Evolutionary conservation across 768 basidiomycete genomes (phyloP).

Genomic region (Udeniomyces megalosporus): DNA sequence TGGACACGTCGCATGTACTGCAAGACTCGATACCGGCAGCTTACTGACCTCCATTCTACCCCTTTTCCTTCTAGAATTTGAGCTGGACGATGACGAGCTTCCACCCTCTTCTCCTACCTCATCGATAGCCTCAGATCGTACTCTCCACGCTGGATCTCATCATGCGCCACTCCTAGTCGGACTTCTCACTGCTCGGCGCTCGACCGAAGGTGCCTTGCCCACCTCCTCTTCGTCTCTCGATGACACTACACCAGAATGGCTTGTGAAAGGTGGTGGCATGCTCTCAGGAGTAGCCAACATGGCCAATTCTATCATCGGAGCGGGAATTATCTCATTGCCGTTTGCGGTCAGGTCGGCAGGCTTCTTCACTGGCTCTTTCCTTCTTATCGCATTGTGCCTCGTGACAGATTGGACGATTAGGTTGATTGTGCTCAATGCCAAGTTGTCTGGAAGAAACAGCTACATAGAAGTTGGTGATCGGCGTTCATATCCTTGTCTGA

Average conservation of each 20-base stretch:
- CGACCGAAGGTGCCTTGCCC: not conserved
- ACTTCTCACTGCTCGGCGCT: conserved; percentile 43
- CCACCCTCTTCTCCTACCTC: conserved; percentile 8
- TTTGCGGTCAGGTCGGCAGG: conserved; percentile 91
- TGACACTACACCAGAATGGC: conserved; percentile 17
- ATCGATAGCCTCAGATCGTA: conserved; percentile 15
- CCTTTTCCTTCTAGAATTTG: conserved; percentile 44
- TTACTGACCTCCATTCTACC: no score
- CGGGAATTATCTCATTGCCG: conserved; percentile 54
- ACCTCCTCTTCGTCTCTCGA: not conserved
- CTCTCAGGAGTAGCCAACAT: conserved; percentile 49
- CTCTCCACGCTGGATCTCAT: conserved; percentile 24
- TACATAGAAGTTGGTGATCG: conserved; percentile 59
- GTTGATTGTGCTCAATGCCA: conserved; percentile 87
- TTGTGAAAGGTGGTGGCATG: conserved; percentile 28
- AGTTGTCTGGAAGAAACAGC: conserved; percentile 76
- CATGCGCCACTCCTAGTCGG: conserved; percentile 56
- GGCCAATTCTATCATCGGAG: conserved; percentile 91
- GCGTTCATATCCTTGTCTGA: no score
- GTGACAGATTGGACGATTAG: conserved; percentile 78
- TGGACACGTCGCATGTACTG: no score
- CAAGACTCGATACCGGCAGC: no score
- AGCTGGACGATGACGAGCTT: conserved; percentile 66
- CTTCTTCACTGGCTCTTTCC: conserved; percentile 68
- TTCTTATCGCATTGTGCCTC: conserved; percentile 59